Evolutionary conservation across 129 eudicot genomes (phyloP).

Genomic region (Flaveria bidentis): DNA sequence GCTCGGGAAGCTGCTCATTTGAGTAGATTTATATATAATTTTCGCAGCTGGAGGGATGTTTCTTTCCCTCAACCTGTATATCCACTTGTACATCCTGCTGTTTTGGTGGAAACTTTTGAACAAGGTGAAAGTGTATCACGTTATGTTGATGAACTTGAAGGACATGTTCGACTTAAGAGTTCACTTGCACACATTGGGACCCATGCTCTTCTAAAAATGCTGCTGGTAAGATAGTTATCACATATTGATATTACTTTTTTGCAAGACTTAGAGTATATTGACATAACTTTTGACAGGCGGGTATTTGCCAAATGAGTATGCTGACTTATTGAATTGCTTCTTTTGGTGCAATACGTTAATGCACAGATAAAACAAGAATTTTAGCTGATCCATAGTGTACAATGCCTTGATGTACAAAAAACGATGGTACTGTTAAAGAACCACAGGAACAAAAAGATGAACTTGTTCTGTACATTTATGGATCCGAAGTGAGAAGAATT

Average conservation of each 20-base stretch:
- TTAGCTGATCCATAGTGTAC: background rate
- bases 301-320: too few species aligned
- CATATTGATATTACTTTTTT: background rate
- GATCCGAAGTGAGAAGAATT: background rate
- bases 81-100: constrained; percentile 93
- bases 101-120: constrained; percentile 87
- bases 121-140: constrained; percentile 85
- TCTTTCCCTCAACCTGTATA: constrained; percentile 93
- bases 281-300: too few species aligned
- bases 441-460: constrained; percentile 12
- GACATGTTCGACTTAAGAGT: constrained; percentile 68
- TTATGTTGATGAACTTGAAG: constrained; percentile 81
- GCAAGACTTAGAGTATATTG: too few species aligned
- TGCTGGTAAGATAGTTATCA: constrained; percentile 52
- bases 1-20: constrained; percentile 95
- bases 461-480: background rate
- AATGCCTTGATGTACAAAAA: background rate
- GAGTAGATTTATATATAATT: constrained; percentile 86
- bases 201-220: constrained; percentile 89
- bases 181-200: constrained; percentile 93
- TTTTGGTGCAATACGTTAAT: constrained; percentile 3
- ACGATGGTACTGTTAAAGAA: background rate
- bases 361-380: background rate
- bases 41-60: constrained; percentile 86
- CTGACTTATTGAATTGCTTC: background rate